Evolutionary conservation across 2,329 filamentous ascomycete genomes (phyloP).

Genomic region (Epichloe baconii): DNA sequence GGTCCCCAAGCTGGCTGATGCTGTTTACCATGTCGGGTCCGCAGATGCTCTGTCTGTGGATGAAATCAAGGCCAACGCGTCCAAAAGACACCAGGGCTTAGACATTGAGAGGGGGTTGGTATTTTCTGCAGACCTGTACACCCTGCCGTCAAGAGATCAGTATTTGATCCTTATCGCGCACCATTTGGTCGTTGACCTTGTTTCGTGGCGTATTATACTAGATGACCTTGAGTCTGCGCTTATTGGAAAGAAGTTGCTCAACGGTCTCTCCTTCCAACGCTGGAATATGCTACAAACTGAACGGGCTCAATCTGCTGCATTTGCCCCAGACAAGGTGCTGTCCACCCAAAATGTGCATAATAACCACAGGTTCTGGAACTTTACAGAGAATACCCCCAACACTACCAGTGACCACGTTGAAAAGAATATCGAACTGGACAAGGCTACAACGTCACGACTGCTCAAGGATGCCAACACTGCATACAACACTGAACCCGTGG

Average conservation of each 20-base stretch:
- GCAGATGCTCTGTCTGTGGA: background rate
- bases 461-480: constrained; percentile 9
- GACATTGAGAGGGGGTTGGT: constrained; percentile 5
- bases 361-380: constrained; percentile 2
- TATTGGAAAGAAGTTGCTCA: constrained; percentile 8
- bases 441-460: constrained; percentile 2
- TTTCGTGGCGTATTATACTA: constrained; percentile 31
- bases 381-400: background rate
- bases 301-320: constrained; percentile 9
- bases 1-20: background rate
- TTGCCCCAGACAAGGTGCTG: background rate
- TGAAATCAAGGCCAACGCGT: background rate
- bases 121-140: constrained; percentile 6
- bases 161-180: constrained; percentile 20
- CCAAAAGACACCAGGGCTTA: background rate
- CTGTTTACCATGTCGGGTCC: constrained; percentile 1
- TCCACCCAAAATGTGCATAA: background rate
- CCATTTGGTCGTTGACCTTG: constrained; percentile 29
- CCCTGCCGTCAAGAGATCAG: constrained; percentile 7
- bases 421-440: background rate
- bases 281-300: constrained; percentile 23
- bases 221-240: constrained; percentile 29
- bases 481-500: constrained; percentile 18
- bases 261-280: constrained; percentile 18
- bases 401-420: constrained; percentile 1